A percentile compares a stretch with the other conserved stretches of the same genome.
Evolutionary conservation across 768 basidiomycete genomes (phyloP).

Genomic region (Mycena amicta): DNA sequence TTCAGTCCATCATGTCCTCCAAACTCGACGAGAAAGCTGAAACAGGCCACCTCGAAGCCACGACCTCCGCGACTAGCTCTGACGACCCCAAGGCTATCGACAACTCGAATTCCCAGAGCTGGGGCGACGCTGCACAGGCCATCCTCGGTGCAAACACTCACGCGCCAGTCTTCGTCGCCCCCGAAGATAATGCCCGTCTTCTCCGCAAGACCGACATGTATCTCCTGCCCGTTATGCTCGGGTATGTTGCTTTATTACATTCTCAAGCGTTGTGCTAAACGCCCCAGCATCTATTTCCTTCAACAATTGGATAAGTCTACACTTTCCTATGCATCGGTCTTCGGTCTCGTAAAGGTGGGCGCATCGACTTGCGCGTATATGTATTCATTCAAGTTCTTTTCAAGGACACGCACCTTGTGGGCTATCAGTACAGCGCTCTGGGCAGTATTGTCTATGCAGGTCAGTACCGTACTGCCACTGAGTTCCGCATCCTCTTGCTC

Average conservation of each 20-base stretch:
- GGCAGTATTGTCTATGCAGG: slow-evolving; percentile 21
- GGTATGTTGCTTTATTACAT: neutral
- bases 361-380: no score
- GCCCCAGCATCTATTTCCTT: slow-evolving; percentile 20
- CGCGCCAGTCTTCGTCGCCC: slow-evolving; percentile 12
- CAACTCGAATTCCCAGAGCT: slow-evolving; percentile 1
- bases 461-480: neutral
- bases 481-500: neutral
- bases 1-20: slow-evolving; percentile 4
- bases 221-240: slow-evolving; percentile 21
- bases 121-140: slow-evolving; percentile 19
- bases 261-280: neutral
- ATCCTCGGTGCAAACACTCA: slow-evolving; percentile 16
- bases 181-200: slow-evolving; percentile 21
- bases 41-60: slow-evolving; percentile 12
- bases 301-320: slow-evolving; percentile 23
- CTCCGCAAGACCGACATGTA: slow-evolving; percentile 21
- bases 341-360: slow-evolving; percentile 5
- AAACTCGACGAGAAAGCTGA: slow-evolving; percentile 13
- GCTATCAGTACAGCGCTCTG: slow-evolving; percentile 18
- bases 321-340: slow-evolving; percentile 21
- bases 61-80: slow-evolving; percentile 13
- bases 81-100: slow-evolving; percentile 9
- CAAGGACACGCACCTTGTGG: slow-evolving; percentile 6
- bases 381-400: no score